A percentile compares a stretch with the other conserved stretches of the same genome.
These are phyloP conservation scores for Coniosporium apollinis DNA, from an alignment of 495 filamentous ascomycete species.

Conservation along the genomic window DNA sequence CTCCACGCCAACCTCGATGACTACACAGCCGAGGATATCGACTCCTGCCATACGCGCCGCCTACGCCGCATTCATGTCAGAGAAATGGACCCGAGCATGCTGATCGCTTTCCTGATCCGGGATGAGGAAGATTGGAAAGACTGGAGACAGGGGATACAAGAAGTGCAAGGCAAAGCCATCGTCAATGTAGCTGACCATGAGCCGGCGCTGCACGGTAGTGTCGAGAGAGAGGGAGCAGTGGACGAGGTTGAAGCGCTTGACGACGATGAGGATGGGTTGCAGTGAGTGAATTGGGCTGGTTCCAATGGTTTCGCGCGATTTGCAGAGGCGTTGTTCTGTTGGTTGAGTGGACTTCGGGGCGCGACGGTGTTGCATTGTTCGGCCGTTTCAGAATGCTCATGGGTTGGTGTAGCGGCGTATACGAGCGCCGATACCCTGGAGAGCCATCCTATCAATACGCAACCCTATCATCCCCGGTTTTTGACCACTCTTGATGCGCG, in stretches of 20 bases:
- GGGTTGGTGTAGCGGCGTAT: no score
- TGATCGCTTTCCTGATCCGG: slow-evolving; percentile 85
- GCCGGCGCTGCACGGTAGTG: slow-evolving; percentile 30
- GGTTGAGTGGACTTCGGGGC: neutral
- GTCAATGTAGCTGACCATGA: slow-evolving; percentile 62
- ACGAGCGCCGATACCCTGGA: no score
- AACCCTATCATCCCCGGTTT: no score
- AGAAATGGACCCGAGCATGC: slow-evolving; percentile 98
- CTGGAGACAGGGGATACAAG: slow-evolving; percentile 54
- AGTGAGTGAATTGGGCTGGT: no score
- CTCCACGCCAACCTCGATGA: slow-evolving; percentile 31
- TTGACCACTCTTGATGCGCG: no score
- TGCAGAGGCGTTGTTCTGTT: slow-evolving; percentile 1
- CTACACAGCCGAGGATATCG: slow-evolving; percentile 55
- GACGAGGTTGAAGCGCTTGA: slow-evolving; percentile 83
- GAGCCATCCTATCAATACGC: no score
- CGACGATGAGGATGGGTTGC: slow-evolving; percentile 41
- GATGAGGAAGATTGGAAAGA: slow-evolving; percentile 68
- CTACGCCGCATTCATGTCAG: slow-evolving; percentile 65
- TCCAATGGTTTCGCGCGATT: no score
- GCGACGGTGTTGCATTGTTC: neutral
- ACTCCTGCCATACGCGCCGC: slow-evolving; percentile 74
- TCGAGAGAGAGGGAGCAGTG: slow-evolving; percentile 53
- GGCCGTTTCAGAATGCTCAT: no score
- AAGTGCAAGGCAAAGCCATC: slow-evolving; percentile 63